A percentile compares a stretch with the other conserved stretches of the same genome.
phyloP scores from a whole-genome alignment of 148 eudicot genomes.

The Vaccinium darrowii region DNA sequence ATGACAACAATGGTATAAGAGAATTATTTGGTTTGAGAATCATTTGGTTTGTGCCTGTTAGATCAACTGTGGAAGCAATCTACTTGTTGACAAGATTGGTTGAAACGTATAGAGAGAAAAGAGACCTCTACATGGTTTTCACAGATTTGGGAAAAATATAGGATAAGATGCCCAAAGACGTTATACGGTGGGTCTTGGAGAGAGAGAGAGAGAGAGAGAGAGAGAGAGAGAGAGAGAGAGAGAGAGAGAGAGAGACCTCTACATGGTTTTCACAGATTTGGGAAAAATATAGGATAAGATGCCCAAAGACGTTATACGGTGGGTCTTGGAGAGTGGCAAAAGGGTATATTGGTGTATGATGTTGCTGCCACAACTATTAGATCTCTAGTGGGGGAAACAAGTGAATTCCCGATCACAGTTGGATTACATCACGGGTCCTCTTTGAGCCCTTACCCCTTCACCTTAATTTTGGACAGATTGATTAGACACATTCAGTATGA shows the following conservation, averaged over 20 bases:
- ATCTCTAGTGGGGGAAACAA: no score
- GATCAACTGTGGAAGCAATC: background rate
- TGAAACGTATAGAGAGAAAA: background rate
- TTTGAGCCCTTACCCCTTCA: no score
- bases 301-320: background rate
- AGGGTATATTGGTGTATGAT: background rate
- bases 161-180: background rate
- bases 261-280: background rate
- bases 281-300: background rate
- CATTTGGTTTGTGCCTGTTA: background rate
- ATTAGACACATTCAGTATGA: no score
- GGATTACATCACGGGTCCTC: no score
- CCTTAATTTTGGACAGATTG: no score
- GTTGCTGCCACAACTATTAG: no score
- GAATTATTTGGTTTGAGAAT: background rate
- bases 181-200: background rate
- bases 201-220: background rate
- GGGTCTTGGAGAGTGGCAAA: background rate
- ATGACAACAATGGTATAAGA: background rate
- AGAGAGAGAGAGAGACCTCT: background rate
- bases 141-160: background rate
- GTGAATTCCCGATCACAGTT: no score
- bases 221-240: no score
- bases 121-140: background rate
- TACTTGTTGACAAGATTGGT: background rate